A percentile compares a stretch with the other conserved stretches of the same genome.
Conservation (phyloP, 495 filamentous ascomycete species). For the Margaritispora aquatica region DNA sequence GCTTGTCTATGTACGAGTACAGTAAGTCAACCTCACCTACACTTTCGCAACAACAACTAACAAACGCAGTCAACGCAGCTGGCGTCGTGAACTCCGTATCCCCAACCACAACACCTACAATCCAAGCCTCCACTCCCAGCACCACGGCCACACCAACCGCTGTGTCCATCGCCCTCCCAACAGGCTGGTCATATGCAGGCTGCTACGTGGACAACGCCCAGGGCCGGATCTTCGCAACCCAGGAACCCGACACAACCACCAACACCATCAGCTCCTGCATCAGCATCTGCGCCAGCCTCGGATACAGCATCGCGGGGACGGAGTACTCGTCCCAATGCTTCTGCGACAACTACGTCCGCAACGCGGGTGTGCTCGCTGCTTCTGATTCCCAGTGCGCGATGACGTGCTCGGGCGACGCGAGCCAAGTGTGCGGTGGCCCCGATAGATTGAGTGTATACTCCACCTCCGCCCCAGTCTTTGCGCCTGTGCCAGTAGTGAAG, state of each 20-base stretch:
- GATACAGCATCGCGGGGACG: constrained; percentile 32
- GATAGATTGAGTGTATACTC: constrained; percentile 49
- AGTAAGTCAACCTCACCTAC: constrained; percentile 21
- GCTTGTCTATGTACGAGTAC: constrained; percentile 30
- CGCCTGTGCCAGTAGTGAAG: constrained; percentile 18
- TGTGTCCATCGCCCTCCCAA: constrained; percentile 1
- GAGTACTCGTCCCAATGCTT: constrained; percentile 51
- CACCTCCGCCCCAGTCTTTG: background rate
- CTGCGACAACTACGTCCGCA: constrained; percentile 12
- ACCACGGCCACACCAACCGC: background rate
- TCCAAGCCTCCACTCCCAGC: constrained; percentile 2
- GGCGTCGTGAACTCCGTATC: constrained; percentile 1
- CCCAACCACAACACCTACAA: constrained; percentile 17
- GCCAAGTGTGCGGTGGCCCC: constrained; percentile 34
- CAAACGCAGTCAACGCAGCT: background rate
- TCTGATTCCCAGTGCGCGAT: background rate
- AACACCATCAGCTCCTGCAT: constrained; percentile 43
- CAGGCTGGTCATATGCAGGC: constrained; percentile 8
- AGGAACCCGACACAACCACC: constrained; percentile 14
- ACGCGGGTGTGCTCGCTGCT: constrained; percentile 49
- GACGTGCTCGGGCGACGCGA: constrained; percentile 33
- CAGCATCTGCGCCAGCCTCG: constrained; percentile 27
- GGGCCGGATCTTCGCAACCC: constrained; percentile 5
- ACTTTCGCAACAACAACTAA: background rate
- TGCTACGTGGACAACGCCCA: constrained; percentile 6